These are phyloP conservation scores for Luffa acutangula DNA, from an alignment of 306 rosid genomes.

Conservation along the genomic window DNA sequence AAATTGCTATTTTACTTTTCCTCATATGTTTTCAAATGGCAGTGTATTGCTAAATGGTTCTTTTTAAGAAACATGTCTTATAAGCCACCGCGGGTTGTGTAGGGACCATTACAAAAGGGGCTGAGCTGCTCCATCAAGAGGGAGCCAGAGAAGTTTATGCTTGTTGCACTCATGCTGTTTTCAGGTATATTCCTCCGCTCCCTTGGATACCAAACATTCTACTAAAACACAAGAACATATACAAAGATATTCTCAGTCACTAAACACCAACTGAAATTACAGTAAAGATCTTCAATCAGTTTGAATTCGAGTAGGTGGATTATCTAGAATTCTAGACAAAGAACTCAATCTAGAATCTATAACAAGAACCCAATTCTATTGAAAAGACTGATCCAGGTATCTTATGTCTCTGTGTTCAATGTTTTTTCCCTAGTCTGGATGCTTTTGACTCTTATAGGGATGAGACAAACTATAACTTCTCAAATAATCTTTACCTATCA, in stretches of 20 bases:
- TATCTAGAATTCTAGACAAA: not conserved
- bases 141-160: slow-evolving; percentile 99
- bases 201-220: not conserved
- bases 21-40: not conserved
- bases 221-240: not conserved
- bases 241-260: not conserved
- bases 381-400: not conserved
- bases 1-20: not conserved
- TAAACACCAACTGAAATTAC: not conserved
- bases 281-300: not conserved
- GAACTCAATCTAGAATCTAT: not conserved
- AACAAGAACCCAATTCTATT: not conserved
- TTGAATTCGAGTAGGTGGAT: not conserved
- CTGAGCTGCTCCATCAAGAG: slow-evolving; percentile 80
- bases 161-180: slow-evolving; percentile 89
- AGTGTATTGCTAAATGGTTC: not conserved
- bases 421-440: not conserved
- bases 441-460: not conserved
- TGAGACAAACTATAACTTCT: not conserved
- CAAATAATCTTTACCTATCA: not conserved
- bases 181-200: slow-evolving; percentile 29
- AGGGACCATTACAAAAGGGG: slow-evolving; percentile 95
- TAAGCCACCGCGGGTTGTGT: not conserved
- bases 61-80: not conserved
- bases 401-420: not conserved